phyloP scores from a whole-genome alignment of 805 yeast species.

The Dipodascus geniculatus region DNA sequence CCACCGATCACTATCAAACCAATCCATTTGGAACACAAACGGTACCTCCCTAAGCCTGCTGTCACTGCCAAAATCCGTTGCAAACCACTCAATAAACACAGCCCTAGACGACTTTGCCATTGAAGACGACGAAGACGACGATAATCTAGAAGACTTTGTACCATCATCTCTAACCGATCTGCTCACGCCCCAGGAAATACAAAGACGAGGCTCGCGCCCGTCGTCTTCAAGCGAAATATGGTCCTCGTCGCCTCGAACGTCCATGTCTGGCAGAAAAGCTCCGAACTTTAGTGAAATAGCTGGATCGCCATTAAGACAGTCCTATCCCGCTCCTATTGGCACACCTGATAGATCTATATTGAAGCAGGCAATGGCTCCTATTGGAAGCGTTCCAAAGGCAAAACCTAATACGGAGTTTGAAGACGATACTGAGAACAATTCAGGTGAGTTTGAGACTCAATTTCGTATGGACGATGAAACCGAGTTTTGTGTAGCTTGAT shows the following conservation, averaged over 20 bases:
- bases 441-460: slow-evolving; percentile 14
- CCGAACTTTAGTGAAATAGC: neutral
- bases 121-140: slow-evolving; percentile 31
- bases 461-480: slow-evolving; percentile 17
- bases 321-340: slow-evolving; percentile 6
- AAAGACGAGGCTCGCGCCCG: slow-evolving; percentile 51
- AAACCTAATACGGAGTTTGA: neutral
- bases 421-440: slow-evolving; percentile 1
- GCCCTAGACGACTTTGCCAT: slow-evolving; percentile 23
- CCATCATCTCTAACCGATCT: slow-evolving; percentile 75
- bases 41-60: slow-evolving; percentile 3
- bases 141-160: slow-evolving; percentile 54
- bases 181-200: slow-evolving; percentile 68
- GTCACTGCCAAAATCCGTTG: neutral
- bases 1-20: slow-evolving; percentile 14
- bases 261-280: neutral
- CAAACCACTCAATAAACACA: neutral
- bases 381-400: slow-evolving; percentile 1
- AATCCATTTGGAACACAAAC: slow-evolving; percentile 4
- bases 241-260: neutral
- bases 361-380: slow-evolving; percentile 3
- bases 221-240: slow-evolving; percentile 5
- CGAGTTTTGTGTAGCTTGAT: neutral
- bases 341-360: slow-evolving; percentile 4
- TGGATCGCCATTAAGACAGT: slow-evolving; percentile 1